phyloP scores from a whole-genome alignment of 2,329 filamentous ascomycete species.

The Fusarium siculi region DNA sequence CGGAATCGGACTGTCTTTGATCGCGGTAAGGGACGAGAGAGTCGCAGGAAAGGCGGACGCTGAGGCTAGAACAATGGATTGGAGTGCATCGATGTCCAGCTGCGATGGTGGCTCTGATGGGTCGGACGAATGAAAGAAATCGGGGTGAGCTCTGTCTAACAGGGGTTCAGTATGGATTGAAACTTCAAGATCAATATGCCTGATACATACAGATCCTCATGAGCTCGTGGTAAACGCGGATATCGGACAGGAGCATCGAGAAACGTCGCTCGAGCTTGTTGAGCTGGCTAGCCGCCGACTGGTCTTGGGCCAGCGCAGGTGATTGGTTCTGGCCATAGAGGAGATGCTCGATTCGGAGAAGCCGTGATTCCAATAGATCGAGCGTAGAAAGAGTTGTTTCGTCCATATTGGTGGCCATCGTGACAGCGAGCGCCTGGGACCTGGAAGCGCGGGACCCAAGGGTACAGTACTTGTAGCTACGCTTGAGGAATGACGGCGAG shows the following conservation, averaged over 20 bases:
- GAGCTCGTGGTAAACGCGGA: slow-evolving; percentile 68
- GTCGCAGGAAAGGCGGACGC: slow-evolving; percentile 66
- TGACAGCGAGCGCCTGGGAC: slow-evolving; percentile 27
- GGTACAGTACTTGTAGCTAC: too few species aligned
- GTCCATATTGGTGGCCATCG: slow-evolving; percentile 56
- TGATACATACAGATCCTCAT: slow-evolving; percentile 66
- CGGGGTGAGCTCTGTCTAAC: slow-evolving; percentile 63
- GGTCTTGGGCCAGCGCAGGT: slow-evolving; percentile 48
- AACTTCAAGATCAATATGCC: not conserved
- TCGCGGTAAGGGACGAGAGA: slow-evolving; percentile 67
- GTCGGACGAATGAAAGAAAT: slow-evolving; percentile 62
- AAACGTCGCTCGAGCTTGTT: slow-evolving; percentile 66
- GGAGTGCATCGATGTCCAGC: slow-evolving; percentile 62
- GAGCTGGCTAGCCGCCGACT: slow-evolving; percentile 57
- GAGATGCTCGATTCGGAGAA: slow-evolving; percentile 68
- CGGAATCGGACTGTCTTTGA: slow-evolving; percentile 66
- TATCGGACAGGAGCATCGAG: slow-evolving; percentile 58
- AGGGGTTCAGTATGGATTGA: not conserved
- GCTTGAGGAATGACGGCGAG: too few species aligned
- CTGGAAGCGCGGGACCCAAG: not conserved
- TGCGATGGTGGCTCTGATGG: slow-evolving; percentile 61
- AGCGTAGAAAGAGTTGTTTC: slow-evolving; percentile 66
- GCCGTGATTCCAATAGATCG: slow-evolving; percentile 66
- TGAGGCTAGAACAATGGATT: slow-evolving; percentile 65
- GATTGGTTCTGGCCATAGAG: slow-evolving; percentile 60